A percentile compares a stretch with the other conserved stretches of the same genome.
These are phyloP conservation scores for Monilinia fructigena DNA, from an alignment of 2,329 filamentous ascomycete species.

Conservation along the genomic window DNA sequence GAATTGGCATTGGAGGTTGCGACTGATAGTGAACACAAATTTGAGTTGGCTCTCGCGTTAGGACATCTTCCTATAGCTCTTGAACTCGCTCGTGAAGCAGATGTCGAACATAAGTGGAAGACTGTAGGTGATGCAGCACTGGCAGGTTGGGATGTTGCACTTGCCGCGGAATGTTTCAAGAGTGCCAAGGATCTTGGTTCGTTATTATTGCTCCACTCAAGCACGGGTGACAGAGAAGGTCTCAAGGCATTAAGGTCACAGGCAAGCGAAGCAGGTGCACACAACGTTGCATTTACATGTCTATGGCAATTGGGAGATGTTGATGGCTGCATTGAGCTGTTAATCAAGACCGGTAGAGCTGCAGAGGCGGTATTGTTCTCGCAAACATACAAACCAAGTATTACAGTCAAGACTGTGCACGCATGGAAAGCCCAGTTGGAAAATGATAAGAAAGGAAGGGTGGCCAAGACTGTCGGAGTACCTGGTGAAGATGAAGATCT, in stretches of 20 bases:
- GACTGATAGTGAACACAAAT: slow-evolving; percentile 93
- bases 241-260: slow-evolving; percentile 70
- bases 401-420: slow-evolving; percentile 64
- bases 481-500: slow-evolving; percentile 82
- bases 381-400: slow-evolving; percentile 90
- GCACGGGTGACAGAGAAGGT: slow-evolving; percentile 75
- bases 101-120: slow-evolving; percentile 98
- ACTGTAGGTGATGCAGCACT: slow-evolving; percentile 91
- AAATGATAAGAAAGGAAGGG: slow-evolving; percentile 79
- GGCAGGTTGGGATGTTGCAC: slow-evolving; percentile 76
- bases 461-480: slow-evolving; percentile 77
- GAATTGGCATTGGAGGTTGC: slow-evolving; percentile 92
- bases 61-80: slow-evolving; percentile 83
- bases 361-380: slow-evolving; percentile 89
- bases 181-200: slow-evolving; percentile 89
- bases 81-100: slow-evolving; percentile 76
- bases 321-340: slow-evolving; percentile 74
- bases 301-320: slow-evolving; percentile 86
- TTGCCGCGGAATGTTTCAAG: slow-evolving; percentile 91
- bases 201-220: slow-evolving; percentile 81
- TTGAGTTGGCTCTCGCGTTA: slow-evolving; percentile 82
- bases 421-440: slow-evolving; percentile 84
- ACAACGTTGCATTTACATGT: slow-evolving; percentile 91
- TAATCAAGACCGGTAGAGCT: slow-evolving; percentile 73
- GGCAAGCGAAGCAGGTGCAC: slow-evolving; percentile 72